Evolutionary conservation across 768 basidiomycete species (phyloP), one percentile per base, ranked within the genome.

Genomic region (Mycena leptocephala): DNA sequence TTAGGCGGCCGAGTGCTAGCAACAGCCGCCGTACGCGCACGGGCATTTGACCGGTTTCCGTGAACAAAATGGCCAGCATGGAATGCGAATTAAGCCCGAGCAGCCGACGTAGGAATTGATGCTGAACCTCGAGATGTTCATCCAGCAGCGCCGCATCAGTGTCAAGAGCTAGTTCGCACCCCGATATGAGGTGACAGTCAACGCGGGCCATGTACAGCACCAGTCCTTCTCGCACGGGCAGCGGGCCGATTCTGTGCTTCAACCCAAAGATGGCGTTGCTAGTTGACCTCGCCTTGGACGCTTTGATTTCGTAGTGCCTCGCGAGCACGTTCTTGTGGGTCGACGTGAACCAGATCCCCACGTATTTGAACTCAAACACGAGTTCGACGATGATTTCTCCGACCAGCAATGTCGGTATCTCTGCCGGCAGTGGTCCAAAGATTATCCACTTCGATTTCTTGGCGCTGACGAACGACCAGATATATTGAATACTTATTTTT

Each of bases 41-140:
- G n/a, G 75, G 75, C 70, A 72, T 43, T 43, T 61, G 16, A 30
- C 71, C 64, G 16, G 71, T 72, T 59, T 76, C 75, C 32, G 75
- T 76, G 58, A 72, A 76, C 3, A 76, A 28, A 7, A 71, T n/a
- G 18, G 56, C 55, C 4, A 53, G 43, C 33, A 75, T 69, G 9
- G 56, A 68, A 30, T 58, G 51, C 3, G 33, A 13, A 8, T 35
- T 56, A 6, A 70, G 32, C 18, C 65, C 65, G 5, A 75, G 37
- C 39, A 75, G 20, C 14, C 53, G 56, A 24, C 73, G 48, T 16
- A 75, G 37, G 35, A 68, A 75, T 14, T 20, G n/a, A 37, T 32
- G 26, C 66, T 75, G 56, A 11, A 55, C 39, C 18, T 41, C 55
- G 37, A 70, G 6, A 11, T 70, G 37, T 8, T 30, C 37, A 4